Percentiles rank a stretch among this genome's conserved stretches.
These are phyloP conservation scores for Taphrina deformans DNA, from an alignment of 1,139 yeast genomes.

Conservation along the genomic window DNA sequence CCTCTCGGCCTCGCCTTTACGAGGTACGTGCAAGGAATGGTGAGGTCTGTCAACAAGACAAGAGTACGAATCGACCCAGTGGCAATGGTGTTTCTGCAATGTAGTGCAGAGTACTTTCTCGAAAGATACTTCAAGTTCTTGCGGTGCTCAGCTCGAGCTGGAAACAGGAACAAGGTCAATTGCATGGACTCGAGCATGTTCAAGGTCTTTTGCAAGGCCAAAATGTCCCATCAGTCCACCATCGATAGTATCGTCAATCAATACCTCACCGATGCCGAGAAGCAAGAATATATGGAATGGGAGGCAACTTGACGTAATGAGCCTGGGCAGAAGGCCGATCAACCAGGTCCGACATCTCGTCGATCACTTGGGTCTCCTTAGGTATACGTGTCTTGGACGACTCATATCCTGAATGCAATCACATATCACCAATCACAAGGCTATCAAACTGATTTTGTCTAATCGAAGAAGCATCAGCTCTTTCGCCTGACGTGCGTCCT, in stretches of 20 bases:
- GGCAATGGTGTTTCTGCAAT: not conserved
- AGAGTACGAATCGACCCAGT: not conserved
- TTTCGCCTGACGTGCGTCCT: too few relatives aligned
- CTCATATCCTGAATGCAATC: too few relatives aligned
- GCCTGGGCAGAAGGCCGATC: too few relatives aligned
- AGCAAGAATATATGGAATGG: not conserved
- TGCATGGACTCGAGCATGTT: not conserved
- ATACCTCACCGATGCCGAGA: not conserved
- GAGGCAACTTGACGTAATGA: not conserved
- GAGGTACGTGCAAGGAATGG: not conserved
- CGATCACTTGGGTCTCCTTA: too few relatives aligned
- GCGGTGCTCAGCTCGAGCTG: not conserved
- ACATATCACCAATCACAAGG: too few relatives aligned
- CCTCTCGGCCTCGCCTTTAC: not conserved
- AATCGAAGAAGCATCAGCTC: too few relatives aligned
- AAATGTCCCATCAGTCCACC: not conserved
- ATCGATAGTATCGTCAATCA: not conserved
- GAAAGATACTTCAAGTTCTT: not conserved
- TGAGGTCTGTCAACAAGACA: not conserved
- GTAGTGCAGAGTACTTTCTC: not conserved
- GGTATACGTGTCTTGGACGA: too few relatives aligned
- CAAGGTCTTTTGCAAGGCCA: not conserved
- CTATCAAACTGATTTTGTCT: too few relatives aligned
- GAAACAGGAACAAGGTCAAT: not conserved
- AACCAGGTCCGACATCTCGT: too few relatives aligned